These are phyloP conservation scores for Olyra latifolia DNA, from an alignment of 176 grass and related monocot species.

Conservation along the genomic window DNA sequence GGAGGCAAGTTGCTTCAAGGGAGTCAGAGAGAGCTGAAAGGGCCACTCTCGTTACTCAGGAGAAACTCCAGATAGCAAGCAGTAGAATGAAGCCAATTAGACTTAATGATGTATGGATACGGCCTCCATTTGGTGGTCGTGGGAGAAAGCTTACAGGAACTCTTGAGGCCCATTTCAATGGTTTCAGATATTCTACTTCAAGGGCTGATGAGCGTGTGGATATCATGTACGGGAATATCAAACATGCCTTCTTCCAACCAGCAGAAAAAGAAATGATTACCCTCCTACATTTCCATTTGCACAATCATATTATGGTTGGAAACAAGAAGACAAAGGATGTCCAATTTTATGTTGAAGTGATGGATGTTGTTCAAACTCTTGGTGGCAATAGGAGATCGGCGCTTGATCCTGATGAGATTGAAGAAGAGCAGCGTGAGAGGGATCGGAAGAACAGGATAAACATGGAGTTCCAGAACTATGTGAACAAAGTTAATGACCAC, in stretches of 20 bases:
- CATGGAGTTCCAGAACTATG: slow-evolving; percentile 82
- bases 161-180: slow-evolving; percentile 88
- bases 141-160: slow-evolving; percentile 70
- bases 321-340: slow-evolving; percentile 96
- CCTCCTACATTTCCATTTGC: slow-evolving; percentile 79
- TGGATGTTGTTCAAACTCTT: slow-evolving; percentile 90
- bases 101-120: slow-evolving; percentile 84
- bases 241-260: slow-evolving; percentile 97
- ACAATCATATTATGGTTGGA: slow-evolving; percentile 92
- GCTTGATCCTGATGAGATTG: slow-evolving; percentile 91
- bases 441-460: slow-evolving; percentile 79
- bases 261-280: slow-evolving; percentile 95
- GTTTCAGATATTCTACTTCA: slow-evolving; percentile 75
- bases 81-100: slow-evolving; percentile 70
- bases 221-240: slow-evolving; percentile 84
- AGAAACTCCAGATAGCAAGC: slow-evolving; percentile 71
- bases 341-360: slow-evolving; percentile 94
- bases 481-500: slow-evolving; percentile 78
- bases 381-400: slow-evolving; percentile 60
- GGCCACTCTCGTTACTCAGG: slow-evolving; percentile 88
- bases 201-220: slow-evolving; percentile 82
- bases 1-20: slow-evolving; percentile 81
- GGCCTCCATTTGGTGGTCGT: slow-evolving; percentile 73
- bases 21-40: slow-evolving; percentile 91
- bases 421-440: slow-evolving; percentile 93